Conservation (phyloP, 78 protist species). For the Guillardia theta region DNA sequence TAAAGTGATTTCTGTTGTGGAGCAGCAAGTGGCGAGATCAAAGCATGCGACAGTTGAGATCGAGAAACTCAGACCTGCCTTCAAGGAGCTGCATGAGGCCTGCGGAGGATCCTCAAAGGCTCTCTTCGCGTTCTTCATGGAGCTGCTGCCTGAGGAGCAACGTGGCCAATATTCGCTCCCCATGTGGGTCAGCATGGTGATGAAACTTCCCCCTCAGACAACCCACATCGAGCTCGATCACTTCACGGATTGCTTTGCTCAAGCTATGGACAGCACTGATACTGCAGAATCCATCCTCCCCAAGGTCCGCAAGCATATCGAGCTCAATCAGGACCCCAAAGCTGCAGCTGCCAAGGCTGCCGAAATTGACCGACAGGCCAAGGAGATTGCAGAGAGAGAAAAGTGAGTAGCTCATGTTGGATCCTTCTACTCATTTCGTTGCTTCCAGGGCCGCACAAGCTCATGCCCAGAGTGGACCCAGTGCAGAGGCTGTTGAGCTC, state of each 20-base stretch:
- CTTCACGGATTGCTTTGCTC: not conserved
- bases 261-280: not conserved
- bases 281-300: slow-evolving; percentile 3
- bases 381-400: too few relatives aligned
- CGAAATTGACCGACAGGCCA: too few relatives aligned
- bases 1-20: not conserved
- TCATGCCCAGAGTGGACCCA: too few relatives aligned
- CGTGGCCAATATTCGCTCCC: not conserved
- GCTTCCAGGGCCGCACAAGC: too few relatives aligned
- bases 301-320: not conserved
- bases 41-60: not conserved
- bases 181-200: slow-evolving; percentile 22
- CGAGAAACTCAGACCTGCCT: not conserved
- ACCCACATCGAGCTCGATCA: not conserved
- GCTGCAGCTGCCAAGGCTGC: not conserved
- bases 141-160: slow-evolving; percentile 32
- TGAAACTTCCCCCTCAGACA: not conserved
- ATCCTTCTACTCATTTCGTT: too few relatives aligned
- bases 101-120: not conserved
- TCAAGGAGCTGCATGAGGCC: not conserved
- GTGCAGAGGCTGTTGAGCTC: not conserved
- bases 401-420: too few relatives aligned
- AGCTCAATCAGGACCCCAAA: not conserved
- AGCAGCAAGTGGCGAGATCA: not conserved
- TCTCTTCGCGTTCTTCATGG: slow-evolving; percentile 33